Evolutionary conservation across 345 rosid genomes (phyloP), one percentile per base, ranked within the genome.

Genomic region (Mercurialis annua): DNA sequence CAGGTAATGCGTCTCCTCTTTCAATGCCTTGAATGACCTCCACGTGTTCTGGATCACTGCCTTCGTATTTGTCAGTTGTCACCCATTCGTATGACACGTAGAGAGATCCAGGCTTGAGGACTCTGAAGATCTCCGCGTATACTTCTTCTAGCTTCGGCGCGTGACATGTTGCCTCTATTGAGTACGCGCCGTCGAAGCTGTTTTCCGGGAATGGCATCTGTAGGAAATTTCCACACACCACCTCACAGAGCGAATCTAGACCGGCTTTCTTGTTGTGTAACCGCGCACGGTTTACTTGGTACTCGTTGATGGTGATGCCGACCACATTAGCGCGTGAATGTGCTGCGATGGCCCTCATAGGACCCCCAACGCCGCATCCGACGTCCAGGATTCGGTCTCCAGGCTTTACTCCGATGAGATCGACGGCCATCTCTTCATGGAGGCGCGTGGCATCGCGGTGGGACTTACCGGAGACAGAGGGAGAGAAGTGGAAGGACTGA

Each of bases 101-200:
- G 5, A 84, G 43, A 27, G 88, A 60, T 69, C 98, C 98, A 0
- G 98, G 98, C 75, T 89, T 93, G 66, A 93, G 56, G 6, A 93
- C 94, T 44, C 98, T 80, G 46, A 70, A 84, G 44, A 93, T 68
- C 90, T 93, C 98, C 2, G 83, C 77, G 70, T 93, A 90, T 1
- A 93, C 96, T 30, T 90, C 96, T 26, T 90, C 96, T 0, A 93
- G 82, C 69, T 82, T 82, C 5, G 98, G 98, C 77, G 98, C 97
- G 87, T 94, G 99, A 47, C 99, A 94, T 1, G 99, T 94, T 2
- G 99, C 99, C 57, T 94, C 99, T 30, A 94, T 91, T 0, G 99
- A 85, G 87, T 91, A 94, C 52, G 98, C 98, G 51, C 98, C 99
- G 72, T 94, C 97, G 81, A 91, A 94, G 77, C 82, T 83, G 78